Conservation (phyloP, 108 stramenopile species). For the Stephanodiscus triporus region DNA sequence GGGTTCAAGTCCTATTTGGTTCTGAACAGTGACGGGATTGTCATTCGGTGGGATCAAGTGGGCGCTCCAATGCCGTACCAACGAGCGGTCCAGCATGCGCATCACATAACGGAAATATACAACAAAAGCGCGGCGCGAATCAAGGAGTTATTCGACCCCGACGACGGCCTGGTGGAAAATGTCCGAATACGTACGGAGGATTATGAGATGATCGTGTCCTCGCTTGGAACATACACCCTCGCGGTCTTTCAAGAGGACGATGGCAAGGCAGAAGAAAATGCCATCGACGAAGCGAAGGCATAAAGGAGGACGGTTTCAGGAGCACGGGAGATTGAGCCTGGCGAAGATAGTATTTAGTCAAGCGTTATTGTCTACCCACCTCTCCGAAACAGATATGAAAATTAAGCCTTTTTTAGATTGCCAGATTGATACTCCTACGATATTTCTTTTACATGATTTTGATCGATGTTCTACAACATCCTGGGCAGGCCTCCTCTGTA, state of each 20-base stretch:
- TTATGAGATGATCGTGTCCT: slow-evolving; percentile 82
- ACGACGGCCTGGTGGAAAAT: slow-evolving; percentile 71
- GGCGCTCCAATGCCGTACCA: slow-evolving; percentile 58
- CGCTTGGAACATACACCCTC: slow-evolving; percentile 71
- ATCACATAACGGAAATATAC: slow-evolving; percentile 71
- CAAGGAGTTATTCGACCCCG: slow-evolving; percentile 68
- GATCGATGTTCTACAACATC: slow-evolving; percentile 14
- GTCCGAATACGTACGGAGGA: slow-evolving; percentile 70
- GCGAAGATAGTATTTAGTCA: too few relatives aligned
- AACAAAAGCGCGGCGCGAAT: slow-evolving; percentile 64
- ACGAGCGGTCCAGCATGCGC: slow-evolving; percentile 73
- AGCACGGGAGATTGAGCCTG: too few relatives aligned
- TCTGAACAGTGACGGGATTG: slow-evolving; percentile 85
- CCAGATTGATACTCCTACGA: too few relatives aligned
- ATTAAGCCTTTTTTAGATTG: too few relatives aligned
- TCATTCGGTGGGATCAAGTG: slow-evolving; percentile 77
- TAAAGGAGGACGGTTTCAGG: neutral
- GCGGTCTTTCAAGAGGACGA: slow-evolving; percentile 61
- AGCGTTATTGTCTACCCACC: too few relatives aligned
- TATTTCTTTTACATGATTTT: too few relatives aligned
- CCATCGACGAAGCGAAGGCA: neutral
- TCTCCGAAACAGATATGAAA: too few relatives aligned
- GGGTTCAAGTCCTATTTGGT: slow-evolving; percentile 79
- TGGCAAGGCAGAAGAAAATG: slow-evolving; percentile 5
- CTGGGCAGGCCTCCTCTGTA: slow-evolving; percentile 42